Evolutionary conservation across 768 basidiomycete species (phyloP), one percentile per base, ranked within the genome.

Genomic region (Lactarius trivialis): DNA sequence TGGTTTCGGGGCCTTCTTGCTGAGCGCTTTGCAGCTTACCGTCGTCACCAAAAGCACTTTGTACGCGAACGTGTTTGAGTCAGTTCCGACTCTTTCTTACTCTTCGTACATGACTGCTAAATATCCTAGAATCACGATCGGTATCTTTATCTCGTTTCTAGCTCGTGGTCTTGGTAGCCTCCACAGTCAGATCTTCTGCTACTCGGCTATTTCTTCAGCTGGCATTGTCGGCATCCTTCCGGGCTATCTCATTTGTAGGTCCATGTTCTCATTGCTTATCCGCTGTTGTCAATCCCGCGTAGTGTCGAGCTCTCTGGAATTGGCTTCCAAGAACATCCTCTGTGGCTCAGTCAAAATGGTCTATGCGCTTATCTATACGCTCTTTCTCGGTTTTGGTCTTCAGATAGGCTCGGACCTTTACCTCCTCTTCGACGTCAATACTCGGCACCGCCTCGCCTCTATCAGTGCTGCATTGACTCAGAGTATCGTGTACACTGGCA

Each of bases 11-110:
- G 91, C 89, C 0, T 82, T 86, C 50, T 70, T 88, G 54, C 75
- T 94, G 53, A 81, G 82, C 52, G 79, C 82, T 68, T 78, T 94
- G 63, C 90, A 93, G 67, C 82, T 91, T 33, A 79, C 77, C 56
- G 83, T 91, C 17, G 91, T 89, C 17, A 77, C 81, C 45, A 89
- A 87, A 73, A 91, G 86, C 69, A 78, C 85, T 0, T 78, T 93
- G 70, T 93, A 93, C 71, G 89, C 91, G 52, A 93, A 92, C 68
- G 91, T 95, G 56, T 95, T 93, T 66, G 93, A 96, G 93, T 93
- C 70, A 72, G 88, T 77, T 53, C 45, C 56, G 39, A 11, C 58
- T 45, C 43, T 14, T 15, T 24, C 7, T 19, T 26, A 6, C 15
- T 32, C 12, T 11, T 5, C 11, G 7, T 51, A 12, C 7, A 11